Evolutionary conservation across 306 rosid genomes (phyloP).

Genomic region (Trichosanthes cucumerina): DNA sequence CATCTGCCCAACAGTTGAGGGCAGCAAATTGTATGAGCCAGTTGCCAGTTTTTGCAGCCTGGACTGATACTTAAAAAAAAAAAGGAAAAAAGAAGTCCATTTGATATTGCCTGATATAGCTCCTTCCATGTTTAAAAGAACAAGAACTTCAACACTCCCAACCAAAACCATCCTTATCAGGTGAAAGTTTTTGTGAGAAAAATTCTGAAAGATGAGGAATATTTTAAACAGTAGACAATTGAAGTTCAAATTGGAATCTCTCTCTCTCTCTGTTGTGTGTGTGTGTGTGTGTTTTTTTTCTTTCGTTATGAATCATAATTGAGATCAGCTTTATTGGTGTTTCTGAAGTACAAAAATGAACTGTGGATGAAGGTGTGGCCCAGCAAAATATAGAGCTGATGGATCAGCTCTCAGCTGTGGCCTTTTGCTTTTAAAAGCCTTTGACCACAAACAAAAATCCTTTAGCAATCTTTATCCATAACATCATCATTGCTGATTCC

Average conservation of each 20-base stretch:
- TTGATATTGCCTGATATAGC: neutral
- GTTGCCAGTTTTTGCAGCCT: slow-evolving; percentile 6
- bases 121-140: neutral
- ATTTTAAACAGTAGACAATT: neutral
- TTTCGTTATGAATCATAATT: neutral
- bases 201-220: neutral
- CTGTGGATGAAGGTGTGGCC: neutral
- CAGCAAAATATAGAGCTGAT: neutral
- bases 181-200: slow-evolving; percentile 1
- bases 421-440: slow-evolving; percentile 12
- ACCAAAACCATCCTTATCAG: neutral
- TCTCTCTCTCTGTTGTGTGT: neutral
- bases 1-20: slow-evolving; percentile 9
- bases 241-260: slow-evolving; percentile 2
- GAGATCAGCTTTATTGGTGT: neutral
- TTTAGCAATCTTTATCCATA: slow-evolving; percentile 8
- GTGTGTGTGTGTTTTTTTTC: neutral
- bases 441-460: neutral
- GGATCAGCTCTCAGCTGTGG: neutral
- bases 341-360: neutral
- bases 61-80: neutral
- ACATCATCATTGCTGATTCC: slow-evolving; percentile 14
- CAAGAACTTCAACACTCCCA: neutral
- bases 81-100: neutral
- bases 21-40: slow-evolving; percentile 5